phyloP scores from a whole-genome alignment of 2,329 filamentous ascomycete genomes.

The Coniochaeta ligniaria region DNA sequence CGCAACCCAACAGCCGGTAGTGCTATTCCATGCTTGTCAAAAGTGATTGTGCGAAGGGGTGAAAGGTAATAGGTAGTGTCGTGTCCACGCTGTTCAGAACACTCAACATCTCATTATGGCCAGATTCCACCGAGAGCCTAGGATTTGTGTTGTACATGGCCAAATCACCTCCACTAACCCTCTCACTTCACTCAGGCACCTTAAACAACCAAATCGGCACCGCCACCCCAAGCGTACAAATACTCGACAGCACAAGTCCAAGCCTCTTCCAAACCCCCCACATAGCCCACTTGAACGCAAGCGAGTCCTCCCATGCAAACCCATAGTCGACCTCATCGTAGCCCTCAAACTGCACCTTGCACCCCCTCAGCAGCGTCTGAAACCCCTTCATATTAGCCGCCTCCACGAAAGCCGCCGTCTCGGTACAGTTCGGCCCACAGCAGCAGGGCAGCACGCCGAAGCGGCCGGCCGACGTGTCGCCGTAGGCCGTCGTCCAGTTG shows the following conservation, averaged over 20 bases:
- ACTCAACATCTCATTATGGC: too few relatives aligned
- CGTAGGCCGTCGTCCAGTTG: conserved; percentile 1
- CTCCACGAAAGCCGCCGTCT: not conserved
- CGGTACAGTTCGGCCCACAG: not conserved
- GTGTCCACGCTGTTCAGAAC: too few relatives aligned
- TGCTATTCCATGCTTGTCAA: too few relatives aligned
- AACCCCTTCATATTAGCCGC: not conserved
- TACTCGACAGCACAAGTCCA: not conserved
- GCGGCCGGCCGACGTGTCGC: not conserved
- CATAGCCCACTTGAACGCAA: not conserved
- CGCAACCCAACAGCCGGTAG: too few relatives aligned
- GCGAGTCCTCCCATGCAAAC: not conserved
- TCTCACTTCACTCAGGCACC: not conserved
- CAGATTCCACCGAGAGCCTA: too few relatives aligned
- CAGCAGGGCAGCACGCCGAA: not conserved
- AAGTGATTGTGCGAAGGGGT: too few relatives aligned
- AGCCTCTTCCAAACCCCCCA: not conserved
- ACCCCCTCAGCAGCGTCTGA: not conserved
- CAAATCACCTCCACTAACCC: too few relatives aligned
- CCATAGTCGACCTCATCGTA: not conserved
- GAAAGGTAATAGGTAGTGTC: too few relatives aligned
- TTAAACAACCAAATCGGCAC: conserved; percentile 1
- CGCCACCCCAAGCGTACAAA: not conserved
- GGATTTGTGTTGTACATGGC: too few relatives aligned
- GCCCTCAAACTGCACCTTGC: not conserved